A percentile compares a stretch with the other conserved stretches of the same genome.
phyloP scores from a whole-genome alignment of 495 filamentous ascomycete species.

The Tuber aestivum region DNA sequence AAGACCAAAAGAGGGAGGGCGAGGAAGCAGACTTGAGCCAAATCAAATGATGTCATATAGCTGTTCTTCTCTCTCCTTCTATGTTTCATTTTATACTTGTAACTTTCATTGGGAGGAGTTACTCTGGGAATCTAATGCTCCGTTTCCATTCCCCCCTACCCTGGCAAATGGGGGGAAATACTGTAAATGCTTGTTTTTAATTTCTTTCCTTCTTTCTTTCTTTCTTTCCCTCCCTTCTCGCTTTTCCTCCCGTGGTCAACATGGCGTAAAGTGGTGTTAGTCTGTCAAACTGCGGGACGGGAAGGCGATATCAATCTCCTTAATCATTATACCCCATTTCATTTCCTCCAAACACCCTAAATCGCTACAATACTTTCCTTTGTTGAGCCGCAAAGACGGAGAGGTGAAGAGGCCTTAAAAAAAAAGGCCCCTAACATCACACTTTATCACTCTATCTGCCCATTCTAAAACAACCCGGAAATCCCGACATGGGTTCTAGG shows the following conservation, averaged over 20 bases:
- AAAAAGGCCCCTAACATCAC: neutral
- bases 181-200: neutral
- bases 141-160: neutral
- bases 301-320: neutral
- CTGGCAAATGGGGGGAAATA: neutral
- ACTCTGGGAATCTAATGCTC: neutral
- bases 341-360: neutral
- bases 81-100: neutral
- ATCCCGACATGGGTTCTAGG: neutral
- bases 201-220: neutral
- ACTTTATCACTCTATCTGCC: neutral
- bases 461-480: neutral
- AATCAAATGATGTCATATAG: constrained; percentile 11
- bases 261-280: neutral
- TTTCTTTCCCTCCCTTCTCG: neutral
- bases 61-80: constrained; percentile 10
- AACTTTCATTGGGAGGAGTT: neutral
- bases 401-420: neutral
- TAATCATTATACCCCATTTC: neutral
- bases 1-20: constrained; percentile 19
- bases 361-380: neutral
- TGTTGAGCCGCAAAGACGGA: neutral
- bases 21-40: constrained; percentile 16
- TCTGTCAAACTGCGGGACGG: neutral
- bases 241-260: neutral